These are phyloP conservation scores for Tetracladium setigerum DNA, from an alignment of 495 filamentous ascomycete genomes.

Conservation along the genomic window DNA sequence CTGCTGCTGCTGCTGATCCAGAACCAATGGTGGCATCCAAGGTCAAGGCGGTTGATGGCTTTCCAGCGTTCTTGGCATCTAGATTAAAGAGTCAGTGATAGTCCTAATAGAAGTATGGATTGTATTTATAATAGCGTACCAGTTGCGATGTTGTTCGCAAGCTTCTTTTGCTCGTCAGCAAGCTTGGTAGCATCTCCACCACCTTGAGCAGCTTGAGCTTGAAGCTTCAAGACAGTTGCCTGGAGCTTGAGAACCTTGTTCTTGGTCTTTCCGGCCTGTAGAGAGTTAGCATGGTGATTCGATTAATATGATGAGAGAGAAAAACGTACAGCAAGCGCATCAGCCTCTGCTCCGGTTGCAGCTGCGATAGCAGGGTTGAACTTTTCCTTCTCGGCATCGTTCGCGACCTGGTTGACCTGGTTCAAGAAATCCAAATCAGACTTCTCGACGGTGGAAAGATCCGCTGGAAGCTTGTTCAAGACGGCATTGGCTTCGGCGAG, in stretches of 20 bases:
- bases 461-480: conserved; percentile 15
- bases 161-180: conserved; percentile 29
- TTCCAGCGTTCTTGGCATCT: conserved; percentile 17
- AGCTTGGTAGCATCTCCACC: conserved; percentile 15
- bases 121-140: conserved; percentile 17
- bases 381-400: conserved; percentile 21
- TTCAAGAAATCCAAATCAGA: conserved; percentile 18
- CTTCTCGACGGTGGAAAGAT: conserved; percentile 15
- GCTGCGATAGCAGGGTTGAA: conserved; percentile 17
- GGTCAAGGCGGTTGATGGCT: neutral
- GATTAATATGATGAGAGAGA: no score
- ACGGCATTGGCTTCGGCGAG: conserved; percentile 13
- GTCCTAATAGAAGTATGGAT: no score
- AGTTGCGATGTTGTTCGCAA: conserved; percentile 32
- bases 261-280: conserved; percentile 43
- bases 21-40: no score
- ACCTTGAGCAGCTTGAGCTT: conserved; percentile 14
- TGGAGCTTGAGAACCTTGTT: conserved; percentile 45
- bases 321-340: no score
- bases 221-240: conserved; percentile 18
- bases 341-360: conserved; percentile 21
- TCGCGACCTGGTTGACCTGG: conserved; percentile 20
- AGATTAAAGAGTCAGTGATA: no score
- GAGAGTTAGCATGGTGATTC: neutral
- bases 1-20: no score